These are phyloP conservation scores for Xylariaceae sp. DNA, from an alignment of 2,329 filamentous ascomycete species.

Conservation along the genomic window DNA sequence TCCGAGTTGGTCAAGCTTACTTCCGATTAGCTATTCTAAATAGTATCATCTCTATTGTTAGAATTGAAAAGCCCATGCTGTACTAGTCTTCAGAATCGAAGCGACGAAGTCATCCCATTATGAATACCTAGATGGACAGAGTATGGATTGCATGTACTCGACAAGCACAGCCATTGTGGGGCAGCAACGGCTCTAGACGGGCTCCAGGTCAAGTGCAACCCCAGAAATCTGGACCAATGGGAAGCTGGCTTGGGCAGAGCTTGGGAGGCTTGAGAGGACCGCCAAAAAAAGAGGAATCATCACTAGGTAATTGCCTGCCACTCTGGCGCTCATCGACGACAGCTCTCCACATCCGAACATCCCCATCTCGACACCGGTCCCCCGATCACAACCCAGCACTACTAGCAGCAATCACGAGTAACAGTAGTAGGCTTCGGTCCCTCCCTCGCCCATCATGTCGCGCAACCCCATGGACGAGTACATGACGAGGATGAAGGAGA, in stretches of 20 bases:
- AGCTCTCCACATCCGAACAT: constrained; percentile 1
- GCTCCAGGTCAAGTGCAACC: neutral
- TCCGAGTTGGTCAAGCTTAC: too few species aligned
- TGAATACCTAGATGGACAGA: too few species aligned
- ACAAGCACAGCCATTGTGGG: too few species aligned
- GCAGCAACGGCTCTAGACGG: too few species aligned
- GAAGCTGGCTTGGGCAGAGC: neutral
- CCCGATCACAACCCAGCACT: neutral
- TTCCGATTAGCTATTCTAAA: too few species aligned
- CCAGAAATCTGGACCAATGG: constrained; percentile 14
- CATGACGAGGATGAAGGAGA: constrained; percentile 20
- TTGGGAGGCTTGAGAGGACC: constrained; percentile 8
- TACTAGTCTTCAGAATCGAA: too few species aligned
- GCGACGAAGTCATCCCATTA: too few species aligned
- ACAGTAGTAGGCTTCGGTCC: neutral
- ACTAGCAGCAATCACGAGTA: constrained; percentile 1
- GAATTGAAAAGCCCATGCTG: too few species aligned
- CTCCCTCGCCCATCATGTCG: constrained; percentile 27
- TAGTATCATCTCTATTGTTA: too few species aligned
- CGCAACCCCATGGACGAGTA: constrained; percentile 30
- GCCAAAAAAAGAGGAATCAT: constrained; percentile 15
- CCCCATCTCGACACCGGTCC: constrained; percentile 3
- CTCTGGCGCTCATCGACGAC: constrained; percentile 3
- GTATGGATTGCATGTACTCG: too few species aligned
- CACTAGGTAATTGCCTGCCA: neutral